Base-by-base conservation (phyloP, 352 stramenopile species). In the Globisporangium cystogenes region DNA sequence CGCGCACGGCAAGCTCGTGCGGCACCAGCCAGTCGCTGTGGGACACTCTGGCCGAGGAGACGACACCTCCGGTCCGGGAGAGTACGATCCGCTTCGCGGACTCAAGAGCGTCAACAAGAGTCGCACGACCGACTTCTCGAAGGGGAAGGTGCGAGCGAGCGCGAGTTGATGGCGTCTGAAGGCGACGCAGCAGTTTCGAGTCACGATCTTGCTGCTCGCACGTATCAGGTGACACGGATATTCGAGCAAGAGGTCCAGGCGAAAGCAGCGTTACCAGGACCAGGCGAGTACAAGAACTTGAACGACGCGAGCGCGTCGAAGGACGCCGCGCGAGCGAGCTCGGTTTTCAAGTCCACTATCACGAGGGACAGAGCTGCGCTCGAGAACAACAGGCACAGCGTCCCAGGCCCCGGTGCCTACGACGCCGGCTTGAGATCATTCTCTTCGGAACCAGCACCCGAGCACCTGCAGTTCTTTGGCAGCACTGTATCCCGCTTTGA, bases 391-490 rank as follows among this genome's bases (percentile, higher is more conserved):
- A 82, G 69, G 45, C 62, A 72, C 48, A 62, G 59, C 5, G 67
- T 86, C 3, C 82, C 82, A n/a, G 82, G 82, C 2, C 82, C 82
- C 21, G 82, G 82, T 4, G 51, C 76, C 0, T 92, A 92, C 43
- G 67, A 77, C 1, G 66, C 67, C 3, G 66, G 75, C 29, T 54
- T 48, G 1, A 74, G 73, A n/a, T 63, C 57, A 7, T 86, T 90
- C 39, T 57, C 57, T 1, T 53, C 47, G 0, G 69, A 68, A 12
- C 59, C 65, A 15, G 90, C 87, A 42, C 79, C 82, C 0, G 78
- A 90, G 27, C 76, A 87, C 37, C 57, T 92, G 20, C 82, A 92
- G 56, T 92, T 90, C 55, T 92, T 92, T 49, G 82, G 82, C 4
- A 90, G 82, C 41, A 92, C 82, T 1, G 74, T 62, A n/a, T 75